phyloP scores from a whole-genome alignment of 306 rosid genomes.

The Ormosia semicastrata region DNA sequence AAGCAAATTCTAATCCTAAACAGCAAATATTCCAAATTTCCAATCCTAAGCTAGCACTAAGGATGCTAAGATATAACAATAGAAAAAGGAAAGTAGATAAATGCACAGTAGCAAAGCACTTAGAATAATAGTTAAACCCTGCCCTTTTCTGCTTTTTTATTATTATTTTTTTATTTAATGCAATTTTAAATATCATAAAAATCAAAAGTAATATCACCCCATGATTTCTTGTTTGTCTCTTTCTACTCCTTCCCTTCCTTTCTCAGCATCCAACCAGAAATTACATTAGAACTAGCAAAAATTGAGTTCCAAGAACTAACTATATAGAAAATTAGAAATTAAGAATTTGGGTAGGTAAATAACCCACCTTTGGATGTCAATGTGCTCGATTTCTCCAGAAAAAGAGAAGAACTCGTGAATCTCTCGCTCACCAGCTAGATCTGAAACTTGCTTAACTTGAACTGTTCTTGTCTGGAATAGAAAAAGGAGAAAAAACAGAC shows the following conservation, averaged over 20 bases:
- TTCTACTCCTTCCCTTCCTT: neutral
- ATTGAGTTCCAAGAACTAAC: neutral
- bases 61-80: neutral
- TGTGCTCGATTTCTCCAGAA: constrained; percentile 83
- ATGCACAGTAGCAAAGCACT: neutral
- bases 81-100: neutral
- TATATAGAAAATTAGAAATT: neutral
- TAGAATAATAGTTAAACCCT: neutral
- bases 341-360: neutral
- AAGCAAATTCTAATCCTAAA: neutral
- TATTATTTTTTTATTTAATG: neutral
- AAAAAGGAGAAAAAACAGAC: neutral
- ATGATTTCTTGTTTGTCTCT: neutral
- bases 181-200: constrained; percentile 10
- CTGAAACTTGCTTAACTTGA: constrained; percentile 77
- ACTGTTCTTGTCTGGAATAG: constrained; percentile 69
- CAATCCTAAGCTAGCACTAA: too few species aligned
- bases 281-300: neutral
- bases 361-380: constrained; percentile 69
- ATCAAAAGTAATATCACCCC: constrained; percentile 19
- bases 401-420: constrained; percentile 93
- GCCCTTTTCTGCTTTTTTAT: neutral
- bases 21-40: too few species aligned
- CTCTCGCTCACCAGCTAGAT: constrained; percentile 94
- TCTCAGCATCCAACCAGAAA: constrained; percentile 13